phyloP scores from a whole-genome alignment of 192 early-diverging fungal species.

The Dissophora ornata region DNA sequence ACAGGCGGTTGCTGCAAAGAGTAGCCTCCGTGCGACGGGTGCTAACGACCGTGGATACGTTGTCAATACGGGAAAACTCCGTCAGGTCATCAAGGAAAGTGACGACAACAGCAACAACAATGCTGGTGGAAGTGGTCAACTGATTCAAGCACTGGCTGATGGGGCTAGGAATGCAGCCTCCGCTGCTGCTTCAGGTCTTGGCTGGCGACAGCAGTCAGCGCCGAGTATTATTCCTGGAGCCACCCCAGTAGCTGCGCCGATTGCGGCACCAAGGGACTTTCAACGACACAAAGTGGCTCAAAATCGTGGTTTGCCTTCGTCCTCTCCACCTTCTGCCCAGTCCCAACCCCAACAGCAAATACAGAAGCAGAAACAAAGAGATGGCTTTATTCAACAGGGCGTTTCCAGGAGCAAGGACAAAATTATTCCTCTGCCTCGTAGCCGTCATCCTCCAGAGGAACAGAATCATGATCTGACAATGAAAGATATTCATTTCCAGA shows the following conservation, averaged over 20 bases:
- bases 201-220: constrained; percentile 19
- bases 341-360: not conserved
- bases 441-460: constrained; percentile 7
- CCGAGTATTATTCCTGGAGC: not conserved
- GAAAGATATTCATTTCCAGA: constrained; percentile 53
- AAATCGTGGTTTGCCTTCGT: not conserved
- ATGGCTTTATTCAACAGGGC: no score
- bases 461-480: constrained; percentile 43
- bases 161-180: constrained; percentile 35
- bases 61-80: constrained; percentile 33
- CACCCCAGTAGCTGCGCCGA: not conserved
- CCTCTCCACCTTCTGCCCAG: not conserved
- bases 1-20: constrained; percentile 32
- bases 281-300: not conserved
- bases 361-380: no score
- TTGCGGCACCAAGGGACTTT: not conserved
- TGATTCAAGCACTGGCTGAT: constrained; percentile 31
- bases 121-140: constrained; percentile 25
- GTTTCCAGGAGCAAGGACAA: not conserved
- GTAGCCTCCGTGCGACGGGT: constrained; percentile 44
- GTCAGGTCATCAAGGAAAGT: constrained; percentile 34
- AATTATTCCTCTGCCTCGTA: not conserved
- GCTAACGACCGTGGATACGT: constrained; percentile 31
- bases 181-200: constrained; percentile 31
- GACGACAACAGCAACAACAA: not conserved